Base-by-base conservation (phyloP, 140 eudicot genomes). In the Erigeron philadelphicus region DNA sequence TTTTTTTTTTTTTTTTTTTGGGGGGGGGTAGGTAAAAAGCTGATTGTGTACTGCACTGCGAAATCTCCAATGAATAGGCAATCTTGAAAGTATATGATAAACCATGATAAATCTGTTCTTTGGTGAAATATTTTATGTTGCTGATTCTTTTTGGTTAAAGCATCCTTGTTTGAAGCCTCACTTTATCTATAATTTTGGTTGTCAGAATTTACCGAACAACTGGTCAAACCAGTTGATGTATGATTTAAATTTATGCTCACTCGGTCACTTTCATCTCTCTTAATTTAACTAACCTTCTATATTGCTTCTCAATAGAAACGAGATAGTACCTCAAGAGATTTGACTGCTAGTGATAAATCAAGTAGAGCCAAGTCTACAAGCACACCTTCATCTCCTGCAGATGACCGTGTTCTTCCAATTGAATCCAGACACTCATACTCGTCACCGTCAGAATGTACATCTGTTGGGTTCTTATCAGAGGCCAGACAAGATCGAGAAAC, bases 351-450 rank as follows among this genome's bases (percentile, higher is more conserved):
- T 69, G 98, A 92, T 67, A 88, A 82, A 82, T 92, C 98, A 70
- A 92, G 97, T 86, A 89, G 91, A 61, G 74, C 83, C 41, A 85
- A 81, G 74, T 84, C 98, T 13, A 76, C 79, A 17, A 86, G 95
- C 77, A 81, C 90, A 42, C 84, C 87, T 58, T 93, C 95, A 73
- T 88, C 98, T 55, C 95, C 98, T 55, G 65, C 76, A 60, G 86
- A 43, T 41, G 15, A 16, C 1, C 68, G 60, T 46, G 81, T 81
- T 78, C 76, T 66, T 62, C 93, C 75, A 19, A 16, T 59, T 43
- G 96, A 93, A 76, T 77, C 93, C 67, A 81, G 84, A 79, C 75
- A 64, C 62, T 88, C 95, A 50, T 84, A 82, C 71, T 85, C 90
- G 72, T 67, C 82, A 64, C 85, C 72, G 8, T 38, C 90, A 48